These are phyloP conservation scores for Pleurotus salmoneostramineus DNA, from an alignment of 768 basidiomycete genomes.

Conservation along the genomic window DNA sequence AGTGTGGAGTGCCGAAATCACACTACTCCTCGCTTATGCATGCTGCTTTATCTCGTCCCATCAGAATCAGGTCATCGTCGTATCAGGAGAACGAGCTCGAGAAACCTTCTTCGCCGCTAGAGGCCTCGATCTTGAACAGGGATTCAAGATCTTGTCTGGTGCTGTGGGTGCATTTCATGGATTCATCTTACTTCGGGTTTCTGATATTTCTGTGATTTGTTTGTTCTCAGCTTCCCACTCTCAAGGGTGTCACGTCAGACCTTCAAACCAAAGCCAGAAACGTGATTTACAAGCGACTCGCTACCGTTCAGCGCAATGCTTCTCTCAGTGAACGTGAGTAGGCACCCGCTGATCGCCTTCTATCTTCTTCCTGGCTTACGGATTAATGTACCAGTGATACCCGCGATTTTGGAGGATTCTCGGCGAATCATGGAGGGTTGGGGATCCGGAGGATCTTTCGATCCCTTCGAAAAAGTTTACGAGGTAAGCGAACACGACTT, in stretches of 20 bases:
- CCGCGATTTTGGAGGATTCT: constrained; percentile 61
- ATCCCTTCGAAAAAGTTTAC: constrained; percentile 70
- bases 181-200: background rate
- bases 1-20: constrained; percentile 18
- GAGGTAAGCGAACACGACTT: constrained; percentile 38
- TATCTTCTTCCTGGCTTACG: constrained; percentile 7
- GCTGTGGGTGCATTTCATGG: constrained; percentile 45
- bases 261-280: constrained; percentile 58
- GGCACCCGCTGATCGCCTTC: constrained; percentile 8
- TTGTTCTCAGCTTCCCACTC: constrained; percentile 62
- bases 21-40: constrained; percentile 5
- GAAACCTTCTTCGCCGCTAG: constrained; percentile 67
- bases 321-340: constrained; percentile 57
- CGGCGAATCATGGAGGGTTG: constrained; percentile 58
- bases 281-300: constrained; percentile 70
- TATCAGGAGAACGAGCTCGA: constrained; percentile 71
- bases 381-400: constrained; percentile 46
- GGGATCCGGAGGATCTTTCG: constrained; percentile 60
- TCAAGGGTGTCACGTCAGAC: constrained; percentile 71
- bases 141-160: constrained; percentile 75
- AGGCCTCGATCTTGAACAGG: constrained; percentile 73
- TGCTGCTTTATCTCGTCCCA: constrained; percentile 10
- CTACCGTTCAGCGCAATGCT: constrained; percentile 57
- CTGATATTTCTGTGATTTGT: background rate
- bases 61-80: constrained; percentile 71